Percentiles rank a stretch among this genome's conserved stretches.
Evolutionary conservation across 768 basidiomycete genomes (phyloP).

Genomic region (Boletus tomentosulus): DNA sequence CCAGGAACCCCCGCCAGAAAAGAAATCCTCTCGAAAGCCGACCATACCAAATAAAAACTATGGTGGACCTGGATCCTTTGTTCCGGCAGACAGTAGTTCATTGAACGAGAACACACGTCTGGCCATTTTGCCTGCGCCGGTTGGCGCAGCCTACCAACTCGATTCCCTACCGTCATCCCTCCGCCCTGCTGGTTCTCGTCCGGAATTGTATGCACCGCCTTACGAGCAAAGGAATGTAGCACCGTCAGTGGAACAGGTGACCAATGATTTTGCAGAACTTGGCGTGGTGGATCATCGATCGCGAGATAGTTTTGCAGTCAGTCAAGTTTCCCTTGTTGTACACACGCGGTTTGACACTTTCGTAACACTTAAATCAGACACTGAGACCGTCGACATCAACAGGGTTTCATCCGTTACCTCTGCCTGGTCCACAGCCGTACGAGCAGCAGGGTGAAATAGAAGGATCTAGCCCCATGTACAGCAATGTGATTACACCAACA

Average conservation of each 20-base stretch:
- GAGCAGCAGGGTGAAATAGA: slow-evolving; percentile 35
- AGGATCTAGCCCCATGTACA: slow-evolving; percentile 36
- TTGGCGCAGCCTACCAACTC: slow-evolving; percentile 34
- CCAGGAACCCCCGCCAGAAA: slow-evolving; percentile 77
- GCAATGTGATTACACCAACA: slow-evolving; percentile 36
- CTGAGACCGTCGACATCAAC: slow-evolving; percentile 35
- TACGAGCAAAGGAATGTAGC: slow-evolving; percentile 55
- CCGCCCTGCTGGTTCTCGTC: slow-evolving; percentile 57
- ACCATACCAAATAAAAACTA: slow-evolving; percentile 58
- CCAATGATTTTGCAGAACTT: slow-evolving; percentile 65
- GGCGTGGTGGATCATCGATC: slow-evolving; percentile 47
- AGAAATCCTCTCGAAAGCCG: slow-evolving; percentile 50
- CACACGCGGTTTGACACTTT: slow-evolving; percentile 11
- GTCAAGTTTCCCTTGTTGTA: slow-evolving; percentile 20
- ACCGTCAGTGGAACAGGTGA: slow-evolving; percentile 47
- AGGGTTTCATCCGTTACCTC: slow-evolving; percentile 32
- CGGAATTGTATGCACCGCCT: slow-evolving; percentile 69
- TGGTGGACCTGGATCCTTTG: slow-evolving; percentile 74
- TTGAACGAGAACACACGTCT: slow-evolving; percentile 20
- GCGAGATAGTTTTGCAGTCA: slow-evolving; percentile 58
- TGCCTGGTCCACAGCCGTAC: slow-evolving; percentile 34
- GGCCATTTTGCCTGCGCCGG: slow-evolving; percentile 6
- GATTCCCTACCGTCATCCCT: slow-evolving; percentile 61
- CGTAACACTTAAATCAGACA: slow-evolving; percentile 34
- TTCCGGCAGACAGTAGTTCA: slow-evolving; percentile 42